phyloP scores from a whole-genome alignment of 2,329 filamentous ascomycete genomes.

The Cercospora berteroae region DNA sequence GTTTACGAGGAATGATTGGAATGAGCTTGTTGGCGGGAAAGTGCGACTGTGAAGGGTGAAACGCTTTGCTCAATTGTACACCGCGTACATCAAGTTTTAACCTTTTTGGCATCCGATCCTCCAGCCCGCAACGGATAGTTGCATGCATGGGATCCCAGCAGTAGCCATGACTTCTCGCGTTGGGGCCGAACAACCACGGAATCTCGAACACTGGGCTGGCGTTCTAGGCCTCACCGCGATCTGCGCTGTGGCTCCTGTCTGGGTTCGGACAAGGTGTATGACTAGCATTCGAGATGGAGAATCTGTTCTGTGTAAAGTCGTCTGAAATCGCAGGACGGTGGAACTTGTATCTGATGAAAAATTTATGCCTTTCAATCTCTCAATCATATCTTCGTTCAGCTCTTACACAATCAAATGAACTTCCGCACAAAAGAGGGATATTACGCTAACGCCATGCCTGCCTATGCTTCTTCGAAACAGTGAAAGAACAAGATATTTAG shows the following conservation, averaged over 20 bases:
- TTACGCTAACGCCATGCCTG: constrained; percentile 10
- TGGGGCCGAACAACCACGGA: not conserved
- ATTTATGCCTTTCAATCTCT: not conserved
- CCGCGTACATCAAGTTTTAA: not conserved
- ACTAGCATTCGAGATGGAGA: not conserved
- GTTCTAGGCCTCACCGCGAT: not conserved
- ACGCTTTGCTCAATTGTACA: not conserved
- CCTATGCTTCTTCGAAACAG: not conserved
- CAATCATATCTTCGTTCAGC: constrained; percentile 11
- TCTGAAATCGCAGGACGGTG: not conserved
- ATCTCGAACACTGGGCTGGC: not conserved
- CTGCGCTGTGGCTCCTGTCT: not conserved
- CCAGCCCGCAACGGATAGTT: not conserved
- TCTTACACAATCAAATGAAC: constrained; percentile 1
- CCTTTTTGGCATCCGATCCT: not conserved
- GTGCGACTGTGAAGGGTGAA: constrained; percentile 20
- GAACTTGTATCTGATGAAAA: not conserved
- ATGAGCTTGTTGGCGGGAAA: constrained; percentile 19
- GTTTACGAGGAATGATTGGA: constrained; percentile 60
- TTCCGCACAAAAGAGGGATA: constrained; percentile 2
- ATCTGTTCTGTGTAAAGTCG: not conserved
- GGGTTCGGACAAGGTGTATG: not conserved
- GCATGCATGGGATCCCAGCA: not conserved
- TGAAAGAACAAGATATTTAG: constrained; percentile 20
- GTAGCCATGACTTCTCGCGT: not conserved